phyloP scores from a whole-genome alignment of 495 filamentous ascomycete genomes.

The Penicillium parvum region DNA sequence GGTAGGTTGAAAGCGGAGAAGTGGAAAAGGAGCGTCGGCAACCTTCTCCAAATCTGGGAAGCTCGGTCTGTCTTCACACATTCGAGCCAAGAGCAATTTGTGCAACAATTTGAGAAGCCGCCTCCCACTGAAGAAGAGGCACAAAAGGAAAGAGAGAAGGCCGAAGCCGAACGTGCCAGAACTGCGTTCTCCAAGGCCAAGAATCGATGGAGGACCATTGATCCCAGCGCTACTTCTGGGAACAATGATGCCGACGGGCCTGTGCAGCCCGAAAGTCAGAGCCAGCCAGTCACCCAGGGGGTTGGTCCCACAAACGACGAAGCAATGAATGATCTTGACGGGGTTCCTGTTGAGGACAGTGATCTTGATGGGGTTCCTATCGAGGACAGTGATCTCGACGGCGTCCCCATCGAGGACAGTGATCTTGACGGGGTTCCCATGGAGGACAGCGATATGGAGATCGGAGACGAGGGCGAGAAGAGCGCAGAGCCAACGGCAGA shows the following conservation, averaged over 20 bases:
- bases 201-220: conserved; percentile 69
- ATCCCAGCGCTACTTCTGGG: conserved; percentile 46
- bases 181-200: conserved; percentile 43
- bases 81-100: conserved; percentile 68
- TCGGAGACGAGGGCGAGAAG: conserved; percentile 7
- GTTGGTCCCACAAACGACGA: conserved; percentile 33
- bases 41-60: conserved; percentile 78
- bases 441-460: conserved; percentile 33
- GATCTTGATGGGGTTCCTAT: conserved; percentile 44
- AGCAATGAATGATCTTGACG: conserved; percentile 40
- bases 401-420: conserved; percentile 51
- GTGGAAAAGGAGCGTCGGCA: conserved; percentile 77
- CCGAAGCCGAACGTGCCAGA: conserved; percentile 36
- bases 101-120: conserved; percentile 67
- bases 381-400: conserved; percentile 50
- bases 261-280: conserved; percentile 18
- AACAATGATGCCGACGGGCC: conserved; percentile 31
- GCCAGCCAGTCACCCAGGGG: conserved; percentile 9
- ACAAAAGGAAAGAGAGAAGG: conserved; percentile 48
- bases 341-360: conserved; percentile 50
- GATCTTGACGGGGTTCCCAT: conserved; percentile 49
- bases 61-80: conserved; percentile 83
- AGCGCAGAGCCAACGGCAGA: conserved; percentile 45
- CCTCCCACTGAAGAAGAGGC: conserved; percentile 52
- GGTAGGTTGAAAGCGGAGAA: conserved; percentile 82